Evolutionary conservation across 495 filamentous ascomycete genomes (phyloP).

Genomic region (Penicillium bovifimosum): DNA sequence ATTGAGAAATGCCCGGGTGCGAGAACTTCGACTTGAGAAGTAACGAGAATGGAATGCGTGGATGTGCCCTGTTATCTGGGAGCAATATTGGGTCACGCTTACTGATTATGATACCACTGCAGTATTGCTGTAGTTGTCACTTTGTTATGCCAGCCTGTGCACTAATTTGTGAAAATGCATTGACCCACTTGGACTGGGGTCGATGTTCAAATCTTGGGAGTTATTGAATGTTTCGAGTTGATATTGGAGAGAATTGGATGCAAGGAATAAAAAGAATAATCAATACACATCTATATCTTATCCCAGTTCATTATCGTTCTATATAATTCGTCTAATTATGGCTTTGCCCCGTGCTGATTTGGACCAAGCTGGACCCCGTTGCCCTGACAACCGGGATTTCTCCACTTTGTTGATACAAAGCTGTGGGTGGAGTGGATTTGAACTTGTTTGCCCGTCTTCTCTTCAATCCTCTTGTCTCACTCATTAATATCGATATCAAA

Average conservation of each 20-base stretch:
- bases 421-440: slow-evolving; percentile 13
- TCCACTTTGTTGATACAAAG: slow-evolving; percentile 23
- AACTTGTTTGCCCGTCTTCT: slow-evolving; percentile 2
- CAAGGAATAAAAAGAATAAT: neutral
- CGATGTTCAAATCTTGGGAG: neutral
- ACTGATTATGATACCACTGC: neutral
- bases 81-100: neutral
- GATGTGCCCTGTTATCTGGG: neutral
- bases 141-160: neutral
- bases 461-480: neutral
- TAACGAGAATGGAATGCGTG: neutral
- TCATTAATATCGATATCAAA: neutral
- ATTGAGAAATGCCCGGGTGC: neutral
- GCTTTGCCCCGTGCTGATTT: slow-evolving; percentile 13
- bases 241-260: neutral
- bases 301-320: neutral
- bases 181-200: neutral
- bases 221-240: neutral
- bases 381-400: slow-evolving; percentile 29
- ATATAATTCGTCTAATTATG: neutral
- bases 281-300: neutral
- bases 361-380: slow-evolving; percentile 12
- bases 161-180: neutral
- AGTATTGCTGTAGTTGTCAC: neutral
- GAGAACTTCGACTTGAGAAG: no score